Evolutionary conservation across 78 protist species (phyloP).

Genomic region (Mantamonas sphyraenae): DNA sequence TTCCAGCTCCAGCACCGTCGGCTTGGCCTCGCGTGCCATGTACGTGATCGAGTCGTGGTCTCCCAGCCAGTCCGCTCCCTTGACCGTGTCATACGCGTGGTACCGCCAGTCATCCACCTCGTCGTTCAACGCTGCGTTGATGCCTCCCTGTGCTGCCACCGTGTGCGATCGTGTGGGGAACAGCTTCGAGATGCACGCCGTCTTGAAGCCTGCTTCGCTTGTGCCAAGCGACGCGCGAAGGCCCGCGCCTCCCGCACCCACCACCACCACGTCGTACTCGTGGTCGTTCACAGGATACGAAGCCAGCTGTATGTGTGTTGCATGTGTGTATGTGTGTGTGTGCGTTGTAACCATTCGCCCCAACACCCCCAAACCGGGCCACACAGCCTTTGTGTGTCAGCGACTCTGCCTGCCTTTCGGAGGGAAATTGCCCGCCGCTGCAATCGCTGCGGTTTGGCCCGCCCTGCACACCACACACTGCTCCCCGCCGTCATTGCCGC

Average conservation of each 20-base stretch:
- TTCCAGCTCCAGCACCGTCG: constrained; percentile 92
- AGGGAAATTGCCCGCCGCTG: no score
- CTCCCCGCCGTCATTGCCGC: no score
- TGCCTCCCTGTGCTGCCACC: constrained; percentile 98
- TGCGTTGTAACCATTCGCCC: no score
- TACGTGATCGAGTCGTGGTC: constrained; percentile 96
- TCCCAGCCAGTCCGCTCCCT: constrained; percentile 91
- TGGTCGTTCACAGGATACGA: no score
- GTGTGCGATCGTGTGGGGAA: constrained; percentile 99
- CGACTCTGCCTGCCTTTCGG: no score
- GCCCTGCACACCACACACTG: no score
- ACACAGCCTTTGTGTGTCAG: no score
- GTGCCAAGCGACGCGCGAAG: constrained; percentile 95
- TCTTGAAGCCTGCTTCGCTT: constrained; percentile 82
- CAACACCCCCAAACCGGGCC: no score
- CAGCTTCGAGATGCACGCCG: constrained; percentile 93
- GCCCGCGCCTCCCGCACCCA: constrained; percentile 99
- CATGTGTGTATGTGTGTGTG: no score
- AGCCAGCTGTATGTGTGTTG: no score
- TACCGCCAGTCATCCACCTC: constrained; percentile 96
- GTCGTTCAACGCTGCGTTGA: constrained; percentile 97
- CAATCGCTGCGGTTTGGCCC: no score
- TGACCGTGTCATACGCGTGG: constrained; percentile 98
- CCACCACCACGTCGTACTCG: constrained; percentile 92
- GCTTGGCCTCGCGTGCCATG: constrained; percentile 96